Percentiles rank a stretch among this genome's conserved stretches.
Evolutionary conservation across 2,329 filamentous ascomycete genomes (phyloP).

Genomic region (Myriosclerotinia curreyana): DNA sequence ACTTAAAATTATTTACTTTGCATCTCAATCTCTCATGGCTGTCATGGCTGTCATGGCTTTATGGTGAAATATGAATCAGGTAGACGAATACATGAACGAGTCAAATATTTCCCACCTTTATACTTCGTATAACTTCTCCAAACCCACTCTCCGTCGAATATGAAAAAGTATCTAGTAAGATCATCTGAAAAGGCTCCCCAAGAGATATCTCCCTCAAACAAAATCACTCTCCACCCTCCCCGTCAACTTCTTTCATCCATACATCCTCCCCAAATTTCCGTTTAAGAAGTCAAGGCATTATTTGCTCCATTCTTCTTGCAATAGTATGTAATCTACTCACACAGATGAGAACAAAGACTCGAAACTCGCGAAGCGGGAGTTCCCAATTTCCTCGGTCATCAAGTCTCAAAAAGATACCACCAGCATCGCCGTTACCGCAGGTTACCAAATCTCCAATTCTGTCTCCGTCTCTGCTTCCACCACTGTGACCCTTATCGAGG

Average conservation of each 20-base stretch:
- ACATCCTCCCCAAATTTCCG: too few relatives aligned
- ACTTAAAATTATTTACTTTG: neutral
- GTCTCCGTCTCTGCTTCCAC: neutral
- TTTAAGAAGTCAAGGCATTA: neutral
- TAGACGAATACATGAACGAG: neutral
- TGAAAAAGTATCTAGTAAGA: neutral
- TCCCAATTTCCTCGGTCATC: conserved; percentile 9
- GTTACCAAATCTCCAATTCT: neutral
- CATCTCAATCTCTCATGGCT: neutral
- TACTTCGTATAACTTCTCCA: neutral
- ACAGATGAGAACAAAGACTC: neutral
- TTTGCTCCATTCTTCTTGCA: conserved; percentile 1
- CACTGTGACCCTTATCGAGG: neutral
- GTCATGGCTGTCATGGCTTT: neutral
- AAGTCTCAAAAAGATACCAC: neutral
- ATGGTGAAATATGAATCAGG: conserved; percentile 7
- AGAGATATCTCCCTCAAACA: conserved; percentile 1
- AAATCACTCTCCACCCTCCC: neutral
- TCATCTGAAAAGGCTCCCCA: neutral
- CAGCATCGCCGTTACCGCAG: conserved; percentile 1
- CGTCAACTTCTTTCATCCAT: neutral
- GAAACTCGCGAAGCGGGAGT: conserved; percentile 3
- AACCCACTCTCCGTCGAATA: neutral
- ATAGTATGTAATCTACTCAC: neutral
- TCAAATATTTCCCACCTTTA: neutral